Base-by-base conservation (phyloP, 2,329 filamentous ascomycete species). In the Magnaporthiopsis poae region DNA sequence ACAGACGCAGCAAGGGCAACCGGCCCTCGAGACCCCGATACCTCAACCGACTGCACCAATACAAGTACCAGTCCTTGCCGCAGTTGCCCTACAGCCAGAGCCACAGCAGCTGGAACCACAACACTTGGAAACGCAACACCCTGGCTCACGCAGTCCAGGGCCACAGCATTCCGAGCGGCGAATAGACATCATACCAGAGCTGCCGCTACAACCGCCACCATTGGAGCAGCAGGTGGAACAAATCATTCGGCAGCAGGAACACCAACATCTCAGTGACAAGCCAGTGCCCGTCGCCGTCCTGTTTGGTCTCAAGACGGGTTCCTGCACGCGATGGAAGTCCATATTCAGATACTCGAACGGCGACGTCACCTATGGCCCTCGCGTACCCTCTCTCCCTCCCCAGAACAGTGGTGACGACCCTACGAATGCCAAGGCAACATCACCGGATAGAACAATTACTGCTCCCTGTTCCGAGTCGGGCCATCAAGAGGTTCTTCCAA, bases 321-420 rank as follows among this genome's bases (percentile, higher is more conserved):
- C 29, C 15, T n/a, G 61, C 18, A 62, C 61, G 29, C 29, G 33
- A 33, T 62, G 61, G 61, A 62, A 36, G 33, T 36, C 61, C 15
- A 62, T 62, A n/a, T 33, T n/a, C 18, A 33, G 33, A 29, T 62
- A 35, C 61, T 62, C 61, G 12, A 36, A 62, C 33, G 61, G 61
- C 27, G 33, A 62, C 12, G 21, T 46, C 36, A 27, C 21, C 36
- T 66, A 69, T 62, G 46, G 46, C 4, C 18, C 46, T 7, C 46
- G 46, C n/a, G 46, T 52, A 21, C 39, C 15, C 1, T 1, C 15
- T 52, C 39, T 8, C 18, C 46, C 4, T 56, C 46, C 46, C 21
- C 46, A 25, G 3, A 56, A 9, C 9, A 25, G n/a, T 11, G 9
- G 46, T 7, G 13, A 11, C 18, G 21, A 2, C n/a, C 18, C 46